phyloP scores from a whole-genome alignment of 2,329 filamentous ascomycete genomes.

The Pochonia chlamydosporia region DNA sequence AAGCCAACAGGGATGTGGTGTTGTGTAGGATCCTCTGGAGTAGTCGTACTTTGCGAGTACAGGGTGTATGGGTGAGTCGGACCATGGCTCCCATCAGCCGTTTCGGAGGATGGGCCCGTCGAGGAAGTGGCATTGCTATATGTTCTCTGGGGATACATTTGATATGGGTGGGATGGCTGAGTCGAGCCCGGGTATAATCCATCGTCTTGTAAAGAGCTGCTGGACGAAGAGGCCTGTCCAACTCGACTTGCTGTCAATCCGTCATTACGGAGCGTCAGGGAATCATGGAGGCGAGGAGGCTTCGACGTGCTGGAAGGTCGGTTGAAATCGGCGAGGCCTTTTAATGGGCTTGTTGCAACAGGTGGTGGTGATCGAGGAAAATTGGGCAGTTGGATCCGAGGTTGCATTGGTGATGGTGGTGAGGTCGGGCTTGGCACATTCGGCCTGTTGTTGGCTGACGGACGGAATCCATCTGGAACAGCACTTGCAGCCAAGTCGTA shows the following conservation, averaged over 20 bases:
- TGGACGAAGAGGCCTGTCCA: slow-evolving; percentile 4
- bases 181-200: slow-evolving; percentile 65
- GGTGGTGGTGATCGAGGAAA: slow-evolving; percentile 13
- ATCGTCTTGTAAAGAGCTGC: slow-evolving; percentile 34
- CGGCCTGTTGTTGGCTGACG: slow-evolving; percentile 11
- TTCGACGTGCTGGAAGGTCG: slow-evolving; percentile 53
- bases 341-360: slow-evolving; percentile 16
- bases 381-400: not conserved
- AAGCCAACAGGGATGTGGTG: slow-evolving; percentile 66
- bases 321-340: slow-evolving; percentile 18
- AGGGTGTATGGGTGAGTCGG: slow-evolving; percentile 82
- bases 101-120: slow-evolving; percentile 42
- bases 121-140: slow-evolving; percentile 69
- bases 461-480: slow-evolving; percentile 49
- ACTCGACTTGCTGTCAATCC: slow-evolving; percentile 27
- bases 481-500: slow-evolving; percentile 44
- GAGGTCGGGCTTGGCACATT: slow-evolving; percentile 9
- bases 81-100: slow-evolving; percentile 54
- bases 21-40: slow-evolving; percentile 40
- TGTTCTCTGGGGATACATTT: slow-evolving; percentile 71
- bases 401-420: slow-evolving; percentile 14
- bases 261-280: slow-evolving; percentile 47
- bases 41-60: slow-evolving; percentile 73
- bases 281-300: slow-evolving; percentile 41
- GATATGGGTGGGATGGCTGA: slow-evolving; percentile 77